Evolutionary conservation across 2,329 filamentous ascomycete species (phyloP).

Genomic region (Lecanicillium sp.): DNA sequence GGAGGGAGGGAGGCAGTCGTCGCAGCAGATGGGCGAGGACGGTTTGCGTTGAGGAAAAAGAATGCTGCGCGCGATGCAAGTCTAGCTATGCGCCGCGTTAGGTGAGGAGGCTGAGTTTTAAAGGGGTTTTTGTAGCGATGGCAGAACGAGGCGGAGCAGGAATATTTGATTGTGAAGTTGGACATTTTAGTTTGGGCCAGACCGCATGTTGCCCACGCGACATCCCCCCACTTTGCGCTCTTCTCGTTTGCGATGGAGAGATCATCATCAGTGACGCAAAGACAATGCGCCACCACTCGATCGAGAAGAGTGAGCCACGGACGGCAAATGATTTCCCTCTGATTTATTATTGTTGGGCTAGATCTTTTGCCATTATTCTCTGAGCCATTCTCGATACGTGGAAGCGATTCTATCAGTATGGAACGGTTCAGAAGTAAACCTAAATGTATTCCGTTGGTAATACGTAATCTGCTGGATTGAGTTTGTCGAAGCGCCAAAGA

Average conservation of each 20-base stretch:
- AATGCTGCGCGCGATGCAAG: background rate
- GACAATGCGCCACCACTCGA: background rate
- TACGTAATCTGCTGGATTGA: too few species aligned
- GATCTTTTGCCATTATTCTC: too few species aligned
- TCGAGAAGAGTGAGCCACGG: too few species aligned
- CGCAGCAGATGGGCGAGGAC: too few species aligned
- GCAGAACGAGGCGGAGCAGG: background rate
- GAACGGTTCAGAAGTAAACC: too few species aligned
- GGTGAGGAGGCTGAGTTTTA: background rate
- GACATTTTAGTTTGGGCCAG: constrained; percentile 2
- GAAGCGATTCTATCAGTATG: too few species aligned
- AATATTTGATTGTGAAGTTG: constrained; percentile 1
- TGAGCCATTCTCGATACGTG: too few species aligned
- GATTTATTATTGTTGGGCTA: background rate
- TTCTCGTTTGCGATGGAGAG: background rate
- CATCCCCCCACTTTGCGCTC: constrained; percentile 7
- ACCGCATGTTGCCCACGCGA: constrained; percentile 8
- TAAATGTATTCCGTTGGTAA: too few species aligned
- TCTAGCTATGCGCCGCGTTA: background rate
- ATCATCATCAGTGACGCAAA: constrained; percentile 9
- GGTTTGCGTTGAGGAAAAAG: too few species aligned
- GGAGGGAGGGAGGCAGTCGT: too few species aligned
- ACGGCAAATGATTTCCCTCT: too few species aligned
- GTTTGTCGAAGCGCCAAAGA: too few species aligned
- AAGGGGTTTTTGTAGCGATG: background rate